Conservation (phyloP, 192 early-diverging fungal species). For the Backusella luteola region DNA sequence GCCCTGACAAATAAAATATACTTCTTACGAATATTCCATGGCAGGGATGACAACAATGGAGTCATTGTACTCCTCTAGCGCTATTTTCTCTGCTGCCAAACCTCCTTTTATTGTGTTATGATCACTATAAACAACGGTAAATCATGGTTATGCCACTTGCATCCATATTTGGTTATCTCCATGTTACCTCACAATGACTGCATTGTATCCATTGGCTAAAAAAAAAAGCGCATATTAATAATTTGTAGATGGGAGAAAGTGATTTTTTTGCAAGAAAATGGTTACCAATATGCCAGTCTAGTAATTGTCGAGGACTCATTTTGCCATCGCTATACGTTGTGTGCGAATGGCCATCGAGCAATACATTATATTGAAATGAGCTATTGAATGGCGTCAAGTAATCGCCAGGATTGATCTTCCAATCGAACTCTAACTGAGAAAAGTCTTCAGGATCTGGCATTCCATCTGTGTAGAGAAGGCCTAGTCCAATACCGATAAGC, state of each 20-base stretch:
- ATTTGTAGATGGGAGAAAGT: not conserved
- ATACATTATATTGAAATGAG: conserved; percentile 48
- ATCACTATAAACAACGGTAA: conserved; percentile 40
- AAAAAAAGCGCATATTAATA: not conserved
- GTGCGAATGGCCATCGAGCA: conserved; percentile 68
- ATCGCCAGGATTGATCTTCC: conserved; percentile 46
- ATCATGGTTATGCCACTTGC: not conserved
- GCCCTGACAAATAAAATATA: not conserved
- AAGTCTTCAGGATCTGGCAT: conserved; percentile 36
- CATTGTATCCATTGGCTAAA: conserved; percentile 67
- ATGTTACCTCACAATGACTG: conserved; percentile 52
- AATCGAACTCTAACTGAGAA: conserved; percentile 41
- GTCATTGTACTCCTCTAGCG: conserved; percentile 46
- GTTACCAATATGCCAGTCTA: conserved; percentile 64
- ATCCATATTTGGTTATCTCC: not conserved
- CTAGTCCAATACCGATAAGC: conserved; percentile 26
- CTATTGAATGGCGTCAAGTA: conserved; percentile 45
- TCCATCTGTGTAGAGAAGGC: conserved; percentile 22
- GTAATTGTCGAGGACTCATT: conserved; percentile 52
- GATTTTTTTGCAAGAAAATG: not conserved
- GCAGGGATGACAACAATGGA: conserved; percentile 62
- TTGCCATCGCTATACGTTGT: conserved; percentile 60
- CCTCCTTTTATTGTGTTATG: conserved; percentile 68
- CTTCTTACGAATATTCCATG: conserved; percentile 60
- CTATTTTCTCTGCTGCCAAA: conserved; percentile 56